A percentile compares a stretch with the other conserved stretches of the same genome.
Evolutionary conservation across 2,329 filamentous ascomycete species (phyloP).

Genomic region (Fusarium albidum): DNA sequence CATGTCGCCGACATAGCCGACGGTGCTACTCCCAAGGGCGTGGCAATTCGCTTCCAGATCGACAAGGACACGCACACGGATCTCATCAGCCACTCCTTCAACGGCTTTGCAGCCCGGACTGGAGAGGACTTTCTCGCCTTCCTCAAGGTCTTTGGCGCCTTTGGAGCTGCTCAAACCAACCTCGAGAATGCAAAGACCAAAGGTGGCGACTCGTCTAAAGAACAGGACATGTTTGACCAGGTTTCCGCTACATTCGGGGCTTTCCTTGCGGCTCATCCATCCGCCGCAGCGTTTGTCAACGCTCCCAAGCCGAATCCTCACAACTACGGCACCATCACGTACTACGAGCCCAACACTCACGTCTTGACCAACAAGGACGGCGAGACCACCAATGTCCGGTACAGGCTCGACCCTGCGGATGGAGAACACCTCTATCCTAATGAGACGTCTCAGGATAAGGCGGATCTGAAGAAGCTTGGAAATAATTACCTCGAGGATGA

Average conservation of each 20-base stretch:
- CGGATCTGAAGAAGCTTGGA: slow-evolving; percentile 1
- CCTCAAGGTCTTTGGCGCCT: slow-evolving; percentile 11
- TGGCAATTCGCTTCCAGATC: slow-evolving; percentile 22
- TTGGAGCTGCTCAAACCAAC: background rate
- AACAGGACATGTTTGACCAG: background rate
- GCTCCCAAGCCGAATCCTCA: slow-evolving; percentile 23
- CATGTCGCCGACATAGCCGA: slow-evolving; percentile 11
- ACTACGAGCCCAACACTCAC: slow-evolving; percentile 27
- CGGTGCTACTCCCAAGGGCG: slow-evolving; percentile 21
- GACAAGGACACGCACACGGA: slow-evolving; percentile 21
- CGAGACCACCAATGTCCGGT: slow-evolving; percentile 11
- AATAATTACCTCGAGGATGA: slow-evolving; percentile 22
- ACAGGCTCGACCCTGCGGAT: slow-evolving; percentile 11
- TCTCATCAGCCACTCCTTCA: slow-evolving; percentile 19
- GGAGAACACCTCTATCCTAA: slow-evolving; percentile 16
- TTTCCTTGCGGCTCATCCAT: background rate
- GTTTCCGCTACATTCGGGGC: background rate
- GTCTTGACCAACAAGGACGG: slow-evolving; percentile 17
- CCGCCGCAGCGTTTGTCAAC: slow-evolving; percentile 6
- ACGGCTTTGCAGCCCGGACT: slow-evolving; percentile 10
- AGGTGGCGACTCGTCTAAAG: slow-evolving; percentile 5
- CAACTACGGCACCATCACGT: slow-evolving; percentile 24
- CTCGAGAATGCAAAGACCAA: slow-evolving; percentile 4
- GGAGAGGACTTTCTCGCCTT: slow-evolving; percentile 18
- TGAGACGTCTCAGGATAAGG: background rate